phyloP scores from a whole-genome alignment of 2,329 filamentous ascomycete genomes.

The Lasiodiplodia theobromae region DNA sequence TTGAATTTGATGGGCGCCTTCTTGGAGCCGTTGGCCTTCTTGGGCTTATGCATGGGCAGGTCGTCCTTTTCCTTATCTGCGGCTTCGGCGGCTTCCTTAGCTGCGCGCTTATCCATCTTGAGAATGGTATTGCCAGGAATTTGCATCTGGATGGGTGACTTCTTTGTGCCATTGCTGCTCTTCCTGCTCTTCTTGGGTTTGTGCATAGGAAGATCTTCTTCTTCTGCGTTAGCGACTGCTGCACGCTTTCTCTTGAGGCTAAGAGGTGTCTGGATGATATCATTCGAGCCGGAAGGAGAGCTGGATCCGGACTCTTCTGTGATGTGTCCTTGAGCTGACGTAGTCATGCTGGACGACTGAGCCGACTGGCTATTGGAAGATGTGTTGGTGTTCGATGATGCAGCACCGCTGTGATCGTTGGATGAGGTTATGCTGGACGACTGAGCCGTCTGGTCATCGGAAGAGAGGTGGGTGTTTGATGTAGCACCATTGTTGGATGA shows the following conservation, averaged over 20 bases:
- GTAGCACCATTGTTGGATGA: too few relatives aligned
- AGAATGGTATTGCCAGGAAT: neutral
- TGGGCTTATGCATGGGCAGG: neutral
- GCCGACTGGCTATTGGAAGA: neutral
- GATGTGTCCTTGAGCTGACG: too few relatives aligned
- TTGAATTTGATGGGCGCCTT: neutral
- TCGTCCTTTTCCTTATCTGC: neutral
- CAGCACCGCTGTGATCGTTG: neutral
- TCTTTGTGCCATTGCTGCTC: neutral
- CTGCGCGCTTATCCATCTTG: neutral
- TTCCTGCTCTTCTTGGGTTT: neutral
- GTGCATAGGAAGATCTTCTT: neutral
- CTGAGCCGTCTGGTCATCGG: too few relatives aligned
- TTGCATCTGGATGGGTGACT: neutral
- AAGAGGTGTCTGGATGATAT: neutral
- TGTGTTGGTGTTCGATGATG: neutral
- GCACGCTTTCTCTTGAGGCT: neutral
- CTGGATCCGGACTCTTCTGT: neutral
- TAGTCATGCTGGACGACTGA: neutral
- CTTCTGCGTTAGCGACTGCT: neutral
- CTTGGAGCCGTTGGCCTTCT: neutral
- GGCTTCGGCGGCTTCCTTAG: neutral
- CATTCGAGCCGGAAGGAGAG: neutral
- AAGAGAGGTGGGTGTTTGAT: too few relatives aligned
- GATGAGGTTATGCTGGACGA: neutral